These are phyloP conservation scores for Spiromastix sp. DNA, from an alignment of 2,329 filamentous ascomycete species.

Conservation along the genomic window DNA sequence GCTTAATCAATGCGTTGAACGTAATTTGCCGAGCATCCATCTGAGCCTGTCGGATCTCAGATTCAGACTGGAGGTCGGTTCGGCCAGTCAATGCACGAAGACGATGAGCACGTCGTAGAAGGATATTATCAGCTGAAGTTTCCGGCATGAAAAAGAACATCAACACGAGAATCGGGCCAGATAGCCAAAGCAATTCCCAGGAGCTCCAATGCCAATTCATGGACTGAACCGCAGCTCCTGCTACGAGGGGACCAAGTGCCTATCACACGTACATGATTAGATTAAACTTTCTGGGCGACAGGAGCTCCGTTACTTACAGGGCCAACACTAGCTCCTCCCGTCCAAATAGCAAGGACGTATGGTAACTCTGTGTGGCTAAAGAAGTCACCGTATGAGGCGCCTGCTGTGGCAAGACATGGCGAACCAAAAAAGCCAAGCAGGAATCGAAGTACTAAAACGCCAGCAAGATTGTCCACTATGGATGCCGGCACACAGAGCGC, in stretches of 20 bases:
- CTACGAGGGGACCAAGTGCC: constrained; percentile 51
- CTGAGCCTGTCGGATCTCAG: constrained; percentile 53
- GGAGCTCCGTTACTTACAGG: too few relatives aligned
- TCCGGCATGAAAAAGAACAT: constrained; percentile 57
- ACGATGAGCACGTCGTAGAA: constrained; percentile 51
- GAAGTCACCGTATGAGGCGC: constrained; percentile 35
- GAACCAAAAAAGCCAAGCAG: constrained; percentile 42
- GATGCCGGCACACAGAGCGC: constrained; percentile 39
- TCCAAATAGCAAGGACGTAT: constrained; percentile 51
- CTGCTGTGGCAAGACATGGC: constrained; percentile 36
- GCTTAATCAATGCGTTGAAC: constrained; percentile 50
- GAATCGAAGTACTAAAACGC: constrained; percentile 44
- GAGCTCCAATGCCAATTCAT: constrained; percentile 55
- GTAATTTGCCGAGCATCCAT: constrained; percentile 38
- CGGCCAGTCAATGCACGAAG: constrained; percentile 53
- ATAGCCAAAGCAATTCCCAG: constrained; percentile 53
- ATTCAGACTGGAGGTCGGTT: constrained; percentile 46
- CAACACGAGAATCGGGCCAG: constrained; percentile 47
- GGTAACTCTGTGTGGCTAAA: constrained; percentile 33
- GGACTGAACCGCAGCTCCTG: constrained; percentile 48
- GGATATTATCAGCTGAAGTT: constrained; percentile 49
- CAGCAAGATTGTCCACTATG: constrained; percentile 41
- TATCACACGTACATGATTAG: too few relatives aligned
- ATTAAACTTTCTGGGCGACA: too few relatives aligned
- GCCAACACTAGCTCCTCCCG: constrained; percentile 33